These are phyloP conservation scores for Erysiphe pulchra DNA, from an alignment of 2,329 filamentous ascomycete species.

Conservation along the genomic window DNA sequence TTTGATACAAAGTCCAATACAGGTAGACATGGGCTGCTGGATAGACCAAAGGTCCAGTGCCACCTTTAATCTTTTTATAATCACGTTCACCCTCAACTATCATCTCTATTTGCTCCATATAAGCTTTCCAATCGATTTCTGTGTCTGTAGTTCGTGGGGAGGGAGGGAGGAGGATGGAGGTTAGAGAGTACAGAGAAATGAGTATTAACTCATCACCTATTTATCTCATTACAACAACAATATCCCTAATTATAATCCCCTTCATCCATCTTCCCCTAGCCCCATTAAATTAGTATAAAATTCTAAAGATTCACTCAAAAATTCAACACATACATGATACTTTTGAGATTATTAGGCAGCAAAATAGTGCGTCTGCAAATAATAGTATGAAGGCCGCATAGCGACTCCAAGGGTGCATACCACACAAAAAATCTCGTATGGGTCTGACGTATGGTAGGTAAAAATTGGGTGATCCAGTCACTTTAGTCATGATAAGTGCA, in stretches of 20 bases:
- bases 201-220: no score
- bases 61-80: conserved; percentile 64
- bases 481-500: no score
- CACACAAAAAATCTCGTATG: no score
- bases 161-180: neutral
- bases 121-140: conserved; percentile 92
- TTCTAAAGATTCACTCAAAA: neutral
- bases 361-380: conserved; percentile 10
- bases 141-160: conserved; percentile 34
- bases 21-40: conserved; percentile 84
- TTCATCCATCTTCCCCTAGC: no score
- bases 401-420: neutral
- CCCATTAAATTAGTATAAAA: no score
- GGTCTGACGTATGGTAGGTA: no score
- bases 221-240: no score
- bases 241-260: no score
- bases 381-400: conserved; percentile 8
- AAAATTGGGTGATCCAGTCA: no score
- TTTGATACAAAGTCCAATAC: conserved; percentile 52
- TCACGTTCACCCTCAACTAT: conserved; percentile 67
- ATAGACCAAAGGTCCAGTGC: conserved; percentile 84
- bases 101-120: conserved; percentile 78
- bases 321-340: conserved; percentile 8
- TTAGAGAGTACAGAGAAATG: neutral
- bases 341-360: conserved; percentile 9